Evolutionary conservation across 305 asterid genomes (phyloP).

Genomic region (Solanum hybrid): DNA sequence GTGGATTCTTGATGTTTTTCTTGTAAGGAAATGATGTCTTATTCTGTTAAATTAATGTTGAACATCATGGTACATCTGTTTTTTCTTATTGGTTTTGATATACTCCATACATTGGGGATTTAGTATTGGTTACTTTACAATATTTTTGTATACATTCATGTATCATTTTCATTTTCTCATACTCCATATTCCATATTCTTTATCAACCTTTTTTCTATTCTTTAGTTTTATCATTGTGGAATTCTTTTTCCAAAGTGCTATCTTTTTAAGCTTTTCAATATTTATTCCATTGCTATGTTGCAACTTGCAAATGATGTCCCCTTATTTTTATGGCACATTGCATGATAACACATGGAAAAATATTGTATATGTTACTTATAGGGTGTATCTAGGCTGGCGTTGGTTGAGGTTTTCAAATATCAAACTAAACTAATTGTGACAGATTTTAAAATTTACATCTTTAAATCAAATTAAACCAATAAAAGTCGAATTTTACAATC

Average conservation of each 20-base stretch:
- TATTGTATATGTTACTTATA: background rate
- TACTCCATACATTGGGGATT: background rate
- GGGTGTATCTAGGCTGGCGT: background rate
- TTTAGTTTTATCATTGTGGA: background rate
- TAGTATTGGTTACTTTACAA: background rate
- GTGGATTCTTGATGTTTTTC: conserved; percentile 14
- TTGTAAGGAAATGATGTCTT: background rate
- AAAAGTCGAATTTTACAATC: background rate
- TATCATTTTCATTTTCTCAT: background rate
- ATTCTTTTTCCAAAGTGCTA: background rate
- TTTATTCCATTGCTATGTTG: background rate
- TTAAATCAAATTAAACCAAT: too few relatives aligned
- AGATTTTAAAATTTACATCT: too few relatives aligned
- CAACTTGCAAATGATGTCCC: background rate
- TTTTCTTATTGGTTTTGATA: background rate
- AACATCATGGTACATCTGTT: background rate
- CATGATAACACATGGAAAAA: background rate
- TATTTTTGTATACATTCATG: conserved; percentile 6
- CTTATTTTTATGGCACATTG: background rate
- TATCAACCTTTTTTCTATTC: background rate
- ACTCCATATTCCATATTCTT: conserved; percentile 5
- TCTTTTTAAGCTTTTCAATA: background rate
- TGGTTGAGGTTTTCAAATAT: background rate
- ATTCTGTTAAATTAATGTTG: background rate
- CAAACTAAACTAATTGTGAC: background rate